A percentile compares a stretch with the other conserved stretches of the same genome.
These are phyloP conservation scores for Saccharomycopsis amapae DNA, from an alignment of 805 yeast species.

Conservation along the genomic window DNA sequence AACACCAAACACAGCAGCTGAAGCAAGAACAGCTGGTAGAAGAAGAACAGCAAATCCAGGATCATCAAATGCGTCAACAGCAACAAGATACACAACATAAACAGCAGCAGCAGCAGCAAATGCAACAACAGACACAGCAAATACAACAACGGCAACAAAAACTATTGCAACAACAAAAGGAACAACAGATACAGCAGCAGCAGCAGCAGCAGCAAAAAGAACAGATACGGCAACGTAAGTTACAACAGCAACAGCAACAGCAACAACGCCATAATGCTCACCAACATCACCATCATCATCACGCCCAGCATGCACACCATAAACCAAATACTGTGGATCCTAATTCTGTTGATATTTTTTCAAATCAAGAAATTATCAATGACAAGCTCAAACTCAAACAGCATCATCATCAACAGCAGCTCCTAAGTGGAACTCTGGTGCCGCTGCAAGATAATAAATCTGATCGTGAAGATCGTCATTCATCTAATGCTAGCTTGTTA, in stretches of 20 bases:
- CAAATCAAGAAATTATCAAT: constrained; percentile 14
- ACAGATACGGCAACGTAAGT: background rate
- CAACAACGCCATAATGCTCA: background rate
- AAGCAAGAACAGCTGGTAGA: too few relatives aligned
- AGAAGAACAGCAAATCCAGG: too few relatives aligned
- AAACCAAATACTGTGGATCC: constrained; percentile 5
- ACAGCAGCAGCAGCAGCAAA: background rate
- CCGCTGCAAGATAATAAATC: too few relatives aligned
- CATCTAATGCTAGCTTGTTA: too few relatives aligned
- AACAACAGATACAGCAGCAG: background rate
- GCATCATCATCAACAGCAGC: background rate
- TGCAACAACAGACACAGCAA: background rate
- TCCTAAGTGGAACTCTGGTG: too few relatives aligned
- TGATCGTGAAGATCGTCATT: too few relatives aligned
- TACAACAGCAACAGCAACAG: background rate
- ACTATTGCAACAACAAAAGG: background rate
- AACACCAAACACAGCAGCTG: too few relatives aligned
- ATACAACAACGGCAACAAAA: constrained; percentile 1
- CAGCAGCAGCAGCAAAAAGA: constrained; percentile 3
- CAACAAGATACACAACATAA: background rate
- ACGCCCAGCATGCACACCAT: background rate
- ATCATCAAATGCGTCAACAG: too few relatives aligned
- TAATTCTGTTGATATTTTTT: constrained; percentile 10
- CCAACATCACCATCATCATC: background rate
- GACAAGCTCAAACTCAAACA: constrained; percentile 1